Evolutionary conservation across 495 filamentous ascomycete species (phyloP).

Genomic region (Hypoxylon subgilvum): DNA sequence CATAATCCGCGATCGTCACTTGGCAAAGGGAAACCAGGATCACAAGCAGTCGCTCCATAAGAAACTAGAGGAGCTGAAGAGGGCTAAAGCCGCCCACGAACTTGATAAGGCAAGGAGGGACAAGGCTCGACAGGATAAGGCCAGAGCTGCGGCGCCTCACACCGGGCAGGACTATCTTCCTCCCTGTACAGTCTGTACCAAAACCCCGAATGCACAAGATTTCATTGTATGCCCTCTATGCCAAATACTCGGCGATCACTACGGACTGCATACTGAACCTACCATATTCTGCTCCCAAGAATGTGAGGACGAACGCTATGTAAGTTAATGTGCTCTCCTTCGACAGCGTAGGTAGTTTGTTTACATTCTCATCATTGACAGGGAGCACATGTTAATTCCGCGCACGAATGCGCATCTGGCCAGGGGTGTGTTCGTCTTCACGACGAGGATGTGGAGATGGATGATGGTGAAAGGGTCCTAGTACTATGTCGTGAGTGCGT

Average conservation of each 20-base stretch:
- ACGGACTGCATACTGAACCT: conserved; percentile 29
- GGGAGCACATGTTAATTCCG: conserved; percentile 29
- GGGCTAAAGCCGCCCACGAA: conserved; percentile 52
- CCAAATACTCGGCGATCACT: conserved; percentile 42
- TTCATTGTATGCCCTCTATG: conserved; percentile 51
- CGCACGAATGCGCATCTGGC: conserved; percentile 39
- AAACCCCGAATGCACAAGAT: conserved; percentile 31
- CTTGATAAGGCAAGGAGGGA: conserved; percentile 47
- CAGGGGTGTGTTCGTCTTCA: conserved; percentile 27
- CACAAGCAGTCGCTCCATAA: conserved; percentile 45
- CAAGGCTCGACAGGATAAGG: conserved; percentile 42
- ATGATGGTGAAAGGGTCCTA: conserved; percentile 18
- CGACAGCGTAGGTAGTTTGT: not conserved
- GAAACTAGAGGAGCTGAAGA: conserved; percentile 49
- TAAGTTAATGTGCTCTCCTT: conserved; percentile 37
- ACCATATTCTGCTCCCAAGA: conserved; percentile 53
- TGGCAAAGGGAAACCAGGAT: conserved; percentile 38
- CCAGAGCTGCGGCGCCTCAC: conserved; percentile 30
- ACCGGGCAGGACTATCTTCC: conserved; percentile 44
- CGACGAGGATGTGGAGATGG: conserved; percentile 35
- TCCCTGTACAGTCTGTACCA: conserved; percentile 47
- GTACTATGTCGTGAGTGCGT: conserved; percentile 54
- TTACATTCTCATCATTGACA: conserved; percentile 16
- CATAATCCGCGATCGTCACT: conserved; percentile 47
- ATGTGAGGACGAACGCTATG: conserved; percentile 50